phyloP scores from a whole-genome alignment of 2,329 filamentous ascomycete species.

The Penicillium hordei region DNA sequence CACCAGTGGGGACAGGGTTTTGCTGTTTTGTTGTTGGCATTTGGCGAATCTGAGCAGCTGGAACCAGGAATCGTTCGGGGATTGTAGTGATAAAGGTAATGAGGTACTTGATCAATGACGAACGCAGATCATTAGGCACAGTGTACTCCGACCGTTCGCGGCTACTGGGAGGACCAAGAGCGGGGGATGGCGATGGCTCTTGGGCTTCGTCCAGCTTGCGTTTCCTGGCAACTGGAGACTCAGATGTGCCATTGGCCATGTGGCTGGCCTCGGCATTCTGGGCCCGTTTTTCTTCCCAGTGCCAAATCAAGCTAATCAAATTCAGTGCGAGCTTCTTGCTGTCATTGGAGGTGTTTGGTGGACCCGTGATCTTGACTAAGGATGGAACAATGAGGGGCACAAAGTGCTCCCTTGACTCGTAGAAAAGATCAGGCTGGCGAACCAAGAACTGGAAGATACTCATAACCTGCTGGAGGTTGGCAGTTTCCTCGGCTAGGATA shows the following conservation, averaged over 20 bases:
- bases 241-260: constrained; percentile 48
- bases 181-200: constrained; percentile 51
- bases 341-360: constrained; percentile 80
- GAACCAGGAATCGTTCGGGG: constrained; percentile 78
- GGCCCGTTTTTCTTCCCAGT: constrained; percentile 85
- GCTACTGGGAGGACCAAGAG: constrained; percentile 44
- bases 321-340: constrained; percentile 88
- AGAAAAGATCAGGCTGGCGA: constrained; percentile 88
- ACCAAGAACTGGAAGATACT: constrained; percentile 98
- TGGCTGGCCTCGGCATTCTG: constrained; percentile 53
- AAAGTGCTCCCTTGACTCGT: constrained; percentile 90
- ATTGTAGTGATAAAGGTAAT: constrained; percentile 92
- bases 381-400: constrained; percentile 84
- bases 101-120: constrained; percentile 88
- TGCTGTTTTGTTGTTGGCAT: constrained; percentile 48
- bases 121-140: constrained; percentile 65
- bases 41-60: constrained; percentile 67
- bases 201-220: constrained; percentile 69
- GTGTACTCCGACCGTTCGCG: constrained; percentile 64
- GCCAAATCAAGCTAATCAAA: constrained; percentile 85
- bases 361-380: constrained; percentile 79
- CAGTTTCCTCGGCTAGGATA: constrained; percentile 88
- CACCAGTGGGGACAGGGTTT: constrained; percentile 60
- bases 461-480: constrained; percentile 92
- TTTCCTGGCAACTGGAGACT: constrained; percentile 74